phyloP scores from a whole-genome alignment of 768 basidiomycete genomes.

The Russula sp. region DNA sequence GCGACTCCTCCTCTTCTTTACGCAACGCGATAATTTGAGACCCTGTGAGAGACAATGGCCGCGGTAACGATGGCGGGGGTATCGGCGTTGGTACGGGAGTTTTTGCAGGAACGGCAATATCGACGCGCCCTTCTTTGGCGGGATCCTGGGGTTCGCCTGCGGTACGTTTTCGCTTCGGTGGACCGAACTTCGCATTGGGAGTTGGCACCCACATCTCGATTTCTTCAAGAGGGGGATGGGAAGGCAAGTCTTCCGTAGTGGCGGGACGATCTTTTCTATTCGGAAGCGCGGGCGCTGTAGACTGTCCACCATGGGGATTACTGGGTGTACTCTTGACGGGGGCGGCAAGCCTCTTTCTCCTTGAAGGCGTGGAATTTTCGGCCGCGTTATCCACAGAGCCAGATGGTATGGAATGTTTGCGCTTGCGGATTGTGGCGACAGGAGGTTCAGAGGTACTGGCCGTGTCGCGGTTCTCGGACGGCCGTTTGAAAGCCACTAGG shows the following conservation, averaged over 20 bases:
- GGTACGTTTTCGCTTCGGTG: slow-evolving; percentile 23
- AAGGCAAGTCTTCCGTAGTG: neutral
- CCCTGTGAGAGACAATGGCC: neutral
- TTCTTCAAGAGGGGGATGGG: slow-evolving; percentile 25
- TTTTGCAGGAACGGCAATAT: neutral
- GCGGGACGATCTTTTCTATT: neutral
- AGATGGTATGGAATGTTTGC: slow-evolving; percentile 7
- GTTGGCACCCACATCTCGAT: slow-evolving; percentile 25
- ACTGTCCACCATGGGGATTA: neutral
- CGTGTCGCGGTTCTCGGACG: neutral
- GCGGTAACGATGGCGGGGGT: neutral
- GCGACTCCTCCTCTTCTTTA: slow-evolving; percentile 29
- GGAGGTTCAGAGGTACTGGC: neutral
- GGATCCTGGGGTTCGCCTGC: neutral
- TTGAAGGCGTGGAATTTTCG: neutral
- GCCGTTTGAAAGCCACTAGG: neutral
- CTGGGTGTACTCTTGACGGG: neutral
- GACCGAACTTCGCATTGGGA: slow-evolving; percentile 24
- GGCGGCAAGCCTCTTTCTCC: slow-evolving; percentile 4
- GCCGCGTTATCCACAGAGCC: neutral
- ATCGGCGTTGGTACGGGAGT: neutral
- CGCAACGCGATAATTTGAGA: slow-evolving; percentile 28
- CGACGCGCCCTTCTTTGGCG: neutral
- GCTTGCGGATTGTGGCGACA: slow-evolving; percentile 9
- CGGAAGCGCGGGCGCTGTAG: neutral